Conservation (phyloP, 768 basidiomycete genomes). For the Lyophyllum shimeji region DNA sequence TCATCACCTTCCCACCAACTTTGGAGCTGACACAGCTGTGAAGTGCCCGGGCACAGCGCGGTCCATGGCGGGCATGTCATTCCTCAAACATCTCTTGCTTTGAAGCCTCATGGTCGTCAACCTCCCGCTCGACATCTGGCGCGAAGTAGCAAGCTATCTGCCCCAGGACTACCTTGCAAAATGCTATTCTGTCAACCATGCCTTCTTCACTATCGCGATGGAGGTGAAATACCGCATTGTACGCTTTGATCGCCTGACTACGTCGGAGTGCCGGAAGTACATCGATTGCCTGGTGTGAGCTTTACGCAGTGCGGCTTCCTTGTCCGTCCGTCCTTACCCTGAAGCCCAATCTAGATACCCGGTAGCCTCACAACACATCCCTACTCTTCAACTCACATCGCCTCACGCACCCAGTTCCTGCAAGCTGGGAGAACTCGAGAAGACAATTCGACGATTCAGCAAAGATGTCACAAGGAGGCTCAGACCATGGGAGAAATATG, state of each 20-base stretch:
- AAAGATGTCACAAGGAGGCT: no score
- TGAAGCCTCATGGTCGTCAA: neutral
- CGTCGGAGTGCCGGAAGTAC: neutral
- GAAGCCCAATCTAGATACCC: neutral
- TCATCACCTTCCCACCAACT: no score
- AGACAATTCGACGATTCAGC: neutral
- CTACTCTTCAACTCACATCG: neutral
- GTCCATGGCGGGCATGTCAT: no score
- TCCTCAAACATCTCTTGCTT: neutral
- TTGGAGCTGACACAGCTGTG: no score
- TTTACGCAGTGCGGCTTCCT: neutral
- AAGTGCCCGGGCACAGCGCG: no score
- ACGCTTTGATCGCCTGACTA: neutral
- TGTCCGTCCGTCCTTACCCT: neutral
- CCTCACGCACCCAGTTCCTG: neutral
- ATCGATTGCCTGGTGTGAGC: neutral
- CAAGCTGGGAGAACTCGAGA: neutral
- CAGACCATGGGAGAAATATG: no score
- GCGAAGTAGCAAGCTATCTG: neutral
- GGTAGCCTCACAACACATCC: neutral
- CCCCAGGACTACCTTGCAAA: neutral
- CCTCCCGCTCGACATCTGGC: neutral
- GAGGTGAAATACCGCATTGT: neutral
- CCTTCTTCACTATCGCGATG: neutral
- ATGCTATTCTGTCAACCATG: neutral